Conservation (phyloP, 139 green algal species). For the Marvania coccoides region DNA sequence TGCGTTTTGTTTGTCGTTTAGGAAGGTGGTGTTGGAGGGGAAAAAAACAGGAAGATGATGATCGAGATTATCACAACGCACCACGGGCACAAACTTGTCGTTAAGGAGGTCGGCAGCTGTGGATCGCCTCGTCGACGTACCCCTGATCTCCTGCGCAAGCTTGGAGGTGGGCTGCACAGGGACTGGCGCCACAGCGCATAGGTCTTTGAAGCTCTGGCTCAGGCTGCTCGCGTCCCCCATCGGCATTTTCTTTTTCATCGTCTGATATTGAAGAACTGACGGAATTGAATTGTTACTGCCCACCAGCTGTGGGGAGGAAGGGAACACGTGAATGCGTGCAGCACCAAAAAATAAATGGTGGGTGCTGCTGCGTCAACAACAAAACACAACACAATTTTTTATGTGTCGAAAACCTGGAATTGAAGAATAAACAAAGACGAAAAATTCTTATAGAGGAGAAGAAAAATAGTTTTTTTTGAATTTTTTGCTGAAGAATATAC, state of each 20-base stretch:
- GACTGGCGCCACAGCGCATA: slow-evolving; percentile 20
- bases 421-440: no score
- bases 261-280: background rate
- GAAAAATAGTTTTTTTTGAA: no score
- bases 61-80: background rate
- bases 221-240: background rate
- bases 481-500: no score
- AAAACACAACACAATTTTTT: no score
- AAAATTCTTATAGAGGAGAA: no score
- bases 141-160: background rate
- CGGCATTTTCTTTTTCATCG: background rate
- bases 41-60: background rate
- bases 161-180: slow-evolving; percentile 16
- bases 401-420: no score
- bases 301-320: no score
- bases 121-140: background rate
- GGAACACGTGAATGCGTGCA: no score
- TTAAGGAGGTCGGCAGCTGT: slow-evolving; percentile 9
- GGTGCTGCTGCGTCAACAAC: no score
- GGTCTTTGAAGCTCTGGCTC: slow-evolving; percentile 16
- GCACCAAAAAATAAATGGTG: no score
- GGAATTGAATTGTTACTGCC: no score
- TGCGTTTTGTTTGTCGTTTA: background rate
- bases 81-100: slow-evolving; percentile 2
- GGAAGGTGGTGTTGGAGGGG: background rate